Base-by-base conservation (phyloP, 768 basidiomycete genomes). In the Saitozyma podzolica region DNA sequence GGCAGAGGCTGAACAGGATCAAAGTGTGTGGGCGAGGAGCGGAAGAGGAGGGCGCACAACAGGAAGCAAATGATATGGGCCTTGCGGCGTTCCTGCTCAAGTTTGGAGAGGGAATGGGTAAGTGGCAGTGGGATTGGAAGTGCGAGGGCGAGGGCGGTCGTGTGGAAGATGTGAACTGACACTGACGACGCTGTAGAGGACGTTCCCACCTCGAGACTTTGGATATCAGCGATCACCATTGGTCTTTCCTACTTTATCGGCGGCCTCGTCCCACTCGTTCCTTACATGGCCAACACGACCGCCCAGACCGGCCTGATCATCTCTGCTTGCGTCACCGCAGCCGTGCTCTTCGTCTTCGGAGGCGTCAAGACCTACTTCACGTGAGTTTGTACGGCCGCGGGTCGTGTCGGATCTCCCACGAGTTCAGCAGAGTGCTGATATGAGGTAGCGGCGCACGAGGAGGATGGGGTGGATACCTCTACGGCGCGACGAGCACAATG, bases 241-340 rank as follows among this genome's bases (percentile, higher is more conserved):
- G 96, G 95, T 64, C 84, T 92, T 74, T 92, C 92, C 11, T 95
- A 98, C 82, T 88, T 94, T 64, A 56, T 95, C 58, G 96, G 96
- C 51, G 96, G 96, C 40, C 83, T 94, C 59, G 90, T 98, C 71
- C 96, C 96, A 0, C 85, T 99, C 43, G 69, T 93, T 9, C 92
- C 92, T 9, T 95, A 96, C 81, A 93, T 98, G 82, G 91, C 92
- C 82, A 85, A 93, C 68, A 78, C 85, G 3, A 79, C 79, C 14
- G 92, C 92, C 9, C 84, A 86, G 42, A 77, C 63, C 41, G 82
- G 80, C 7, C 77, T 84, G 39, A 78, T 80, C 61, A 73, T 78
- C 60, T 83, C 82, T 85, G 88, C 49, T 82, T 75, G 91, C 65
- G 78, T 96, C 59, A 99, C 95, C 7, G 91, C 91, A 5, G 69